These are phyloP conservation scores for Vaccinium myrtillus DNA, from an alignment of 148 eudicot genomes.

Conservation along the genomic window DNA sequence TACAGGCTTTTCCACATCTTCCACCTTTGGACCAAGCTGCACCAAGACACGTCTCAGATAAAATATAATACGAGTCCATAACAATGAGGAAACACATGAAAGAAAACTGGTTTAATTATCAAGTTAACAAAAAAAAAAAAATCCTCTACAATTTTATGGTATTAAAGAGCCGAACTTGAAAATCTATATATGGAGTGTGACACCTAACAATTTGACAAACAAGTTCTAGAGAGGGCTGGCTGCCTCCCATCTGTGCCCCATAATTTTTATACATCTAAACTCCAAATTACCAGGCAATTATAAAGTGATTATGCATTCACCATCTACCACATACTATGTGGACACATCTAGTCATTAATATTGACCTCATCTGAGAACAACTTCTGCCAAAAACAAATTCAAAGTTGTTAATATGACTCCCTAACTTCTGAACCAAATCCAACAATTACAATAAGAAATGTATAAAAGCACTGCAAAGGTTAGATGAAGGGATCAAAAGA, in stretches of 20 bases:
- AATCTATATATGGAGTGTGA: too few relatives aligned
- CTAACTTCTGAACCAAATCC: background rate
- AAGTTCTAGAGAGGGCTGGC: background rate
- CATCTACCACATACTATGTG: background rate
- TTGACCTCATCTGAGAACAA: background rate
- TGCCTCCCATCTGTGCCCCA: background rate
- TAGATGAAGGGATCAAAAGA: background rate
- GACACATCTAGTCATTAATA: background rate
- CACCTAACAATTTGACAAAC: background rate
- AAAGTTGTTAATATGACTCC: background rate
- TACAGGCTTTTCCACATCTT: constrained; percentile 69
- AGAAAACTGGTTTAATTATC: background rate
- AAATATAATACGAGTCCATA: background rate
- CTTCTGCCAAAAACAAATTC: background rate
- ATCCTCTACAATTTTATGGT: background rate
- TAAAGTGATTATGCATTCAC: background rate
- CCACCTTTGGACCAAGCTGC: constrained; percentile 84
- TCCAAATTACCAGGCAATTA: background rate
- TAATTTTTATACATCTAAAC: background rate
- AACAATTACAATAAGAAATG: background rate
- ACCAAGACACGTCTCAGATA: background rate
- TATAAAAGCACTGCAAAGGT: background rate
- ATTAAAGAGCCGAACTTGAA: background rate
- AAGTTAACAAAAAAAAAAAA: background rate
- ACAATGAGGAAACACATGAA: background rate